Evolutionary conservation across 2,329 filamentous ascomycete species (phyloP), one percentile per base, ranked within the genome.

Genomic region (Iodosphaeria phyllophila): DNA sequence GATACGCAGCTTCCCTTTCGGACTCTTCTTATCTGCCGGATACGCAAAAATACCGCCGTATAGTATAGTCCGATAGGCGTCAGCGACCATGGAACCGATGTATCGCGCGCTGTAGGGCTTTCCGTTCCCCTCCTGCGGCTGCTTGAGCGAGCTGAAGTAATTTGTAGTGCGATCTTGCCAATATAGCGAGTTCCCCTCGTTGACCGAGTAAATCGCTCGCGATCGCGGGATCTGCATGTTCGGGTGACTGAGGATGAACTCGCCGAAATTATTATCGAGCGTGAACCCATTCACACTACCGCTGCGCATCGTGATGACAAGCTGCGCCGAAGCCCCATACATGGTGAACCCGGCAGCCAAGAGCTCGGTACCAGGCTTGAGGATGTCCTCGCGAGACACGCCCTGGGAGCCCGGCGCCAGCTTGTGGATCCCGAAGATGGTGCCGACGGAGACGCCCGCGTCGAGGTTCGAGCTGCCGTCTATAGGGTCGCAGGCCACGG

Each of bases 21-120:
- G 82, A 45, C 77, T 92, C 73, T 98, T 95, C 62, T 84, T 91
- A 47, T 98, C 89, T 9, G 86, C 80, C 0, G 89, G 89, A 48
- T 98, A 98, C 22, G 89, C 89, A 51, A 98, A 98, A 46, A 98
- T 78, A 37, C 89, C 89, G 31, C 89, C 89, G 48, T 98, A 98
- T 29, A 95, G 55, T 35, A 98, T 55, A 9, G 89, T 98, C 24
- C 89, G 74, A 57, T 98, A 98, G 8, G 89, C 89, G 50, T 98
- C 89, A 22, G 89, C 89, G 29, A 98, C 89, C 89, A 98, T 98
- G 59, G 72, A 80, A 30, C 86, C 86, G 39, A 98, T 98, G 52
- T 98, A 98, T 41, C 89, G 68, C 9, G 86, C 66, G 44, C 78
- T 91, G 58, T 98, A 95, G 19, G 89, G 89, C 60, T 92, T 93